Evolutionary conservation across 352 stramenopile species (phyloP).

Genomic region (Phytophthora macrochlamydospora): DNA sequence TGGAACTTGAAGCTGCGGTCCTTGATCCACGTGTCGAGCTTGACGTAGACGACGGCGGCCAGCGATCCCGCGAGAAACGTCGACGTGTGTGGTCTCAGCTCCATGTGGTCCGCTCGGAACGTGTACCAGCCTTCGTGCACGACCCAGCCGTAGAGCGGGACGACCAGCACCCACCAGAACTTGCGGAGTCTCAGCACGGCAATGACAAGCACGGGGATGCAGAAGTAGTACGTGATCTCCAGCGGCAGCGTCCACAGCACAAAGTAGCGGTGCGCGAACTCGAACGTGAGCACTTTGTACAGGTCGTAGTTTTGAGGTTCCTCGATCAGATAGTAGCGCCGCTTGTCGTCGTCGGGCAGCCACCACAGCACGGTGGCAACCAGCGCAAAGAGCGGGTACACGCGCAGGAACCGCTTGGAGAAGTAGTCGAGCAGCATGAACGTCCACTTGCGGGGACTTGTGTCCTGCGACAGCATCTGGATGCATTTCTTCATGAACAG

Average conservation of each 20-base stretch:
- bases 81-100: slow-evolving; percentile 32
- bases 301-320: slow-evolving; percentile 25
- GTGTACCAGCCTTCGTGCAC: slow-evolving; percentile 24
- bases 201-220: slow-evolving; percentile 38
- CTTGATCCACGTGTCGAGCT: slow-evolving; percentile 21
- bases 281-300: slow-evolving; percentile 41
- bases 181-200: slow-evolving; percentile 6
- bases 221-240: slow-evolving; percentile 51
- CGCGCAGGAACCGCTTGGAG: slow-evolving; percentile 47
- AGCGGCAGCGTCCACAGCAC: slow-evolving; percentile 17
- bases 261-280: slow-evolving; percentile 19
- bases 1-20: slow-evolving; percentile 11
- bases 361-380: slow-evolving; percentile 26
- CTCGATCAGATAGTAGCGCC: slow-evolving; percentile 23
- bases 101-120: slow-evolving; percentile 25
- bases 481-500: slow-evolving; percentile 24
- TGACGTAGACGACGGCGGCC: slow-evolving; percentile 31
- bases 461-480: slow-evolving; percentile 15
- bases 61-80: slow-evolving; percentile 46
- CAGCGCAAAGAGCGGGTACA: slow-evolving; percentile 48
- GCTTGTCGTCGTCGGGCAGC: slow-evolving; percentile 23
- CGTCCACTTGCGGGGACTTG: slow-evolving; percentile 14
- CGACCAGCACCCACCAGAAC: slow-evolving; percentile 13
- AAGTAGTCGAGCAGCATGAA: slow-evolving; percentile 39
- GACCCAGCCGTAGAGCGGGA: slow-evolving; percentile 22